A percentile compares a stretch with the other conserved stretches of the same genome.
Conservation (phyloP, 768 basidiomycete species). For the Galerina sulciceps region DNA sequence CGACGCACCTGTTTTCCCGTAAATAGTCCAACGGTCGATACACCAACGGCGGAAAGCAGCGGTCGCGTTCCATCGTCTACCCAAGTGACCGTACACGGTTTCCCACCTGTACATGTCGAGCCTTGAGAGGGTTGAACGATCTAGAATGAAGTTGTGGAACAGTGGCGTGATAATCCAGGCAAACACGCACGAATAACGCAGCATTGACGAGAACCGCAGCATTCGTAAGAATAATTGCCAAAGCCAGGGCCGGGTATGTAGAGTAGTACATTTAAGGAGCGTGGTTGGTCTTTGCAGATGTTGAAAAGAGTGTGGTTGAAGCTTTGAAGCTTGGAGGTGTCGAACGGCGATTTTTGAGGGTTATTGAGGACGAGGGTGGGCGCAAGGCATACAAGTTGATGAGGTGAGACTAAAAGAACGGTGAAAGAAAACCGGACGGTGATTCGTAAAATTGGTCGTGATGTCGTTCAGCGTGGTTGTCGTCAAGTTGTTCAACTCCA, state of each 20-base stretch:
- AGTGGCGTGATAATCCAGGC: not conserved
- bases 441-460: not conserved
- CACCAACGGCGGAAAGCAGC: constrained; percentile 50
- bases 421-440: not conserved
- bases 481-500: constrained; percentile 1
- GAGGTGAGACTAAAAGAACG: not conserved
- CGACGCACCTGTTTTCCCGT: constrained; percentile 51
- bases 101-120: constrained; percentile 55
- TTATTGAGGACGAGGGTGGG: constrained; percentile 1
- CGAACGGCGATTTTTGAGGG: not conserved
- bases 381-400: not conserved
- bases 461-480: constrained; percentile 1
- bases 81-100: constrained; percentile 62
- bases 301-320: constrained; percentile 17
- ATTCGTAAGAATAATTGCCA: constrained; percentile 24
- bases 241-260: constrained; percentile 15
- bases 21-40: constrained; percentile 59
- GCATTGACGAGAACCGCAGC: constrained; percentile 34
- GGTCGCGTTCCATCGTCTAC: constrained; percentile 64
- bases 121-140: constrained; percentile 38
- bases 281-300: constrained; percentile 5
- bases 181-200: constrained; percentile 43
- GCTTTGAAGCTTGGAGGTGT: not conserved
- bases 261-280: constrained; percentile 22
- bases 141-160: constrained; percentile 9